Base-by-base conservation (phyloP, 257 asterid genomes). In the Solanum pinnatisectum region DNA sequence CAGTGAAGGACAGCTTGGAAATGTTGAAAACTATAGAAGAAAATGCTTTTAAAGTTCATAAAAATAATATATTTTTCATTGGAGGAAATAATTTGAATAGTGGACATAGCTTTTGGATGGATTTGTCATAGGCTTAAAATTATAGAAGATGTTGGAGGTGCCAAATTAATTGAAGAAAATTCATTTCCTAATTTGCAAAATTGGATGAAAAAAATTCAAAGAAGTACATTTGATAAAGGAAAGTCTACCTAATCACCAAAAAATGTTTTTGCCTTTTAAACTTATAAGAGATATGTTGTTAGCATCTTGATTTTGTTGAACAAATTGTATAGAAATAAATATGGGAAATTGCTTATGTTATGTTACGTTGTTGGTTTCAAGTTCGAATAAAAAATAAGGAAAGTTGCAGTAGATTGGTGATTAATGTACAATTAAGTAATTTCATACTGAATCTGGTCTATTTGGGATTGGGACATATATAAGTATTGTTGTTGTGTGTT, bases 31-130 rank as follows among this genome's bases (percentile, higher is more conserved):
- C 42, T 12, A 70, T 70, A 18, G 87, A 87, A 68, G 87, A 87
- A 32, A 9, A 32, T 37, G 87, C 32, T 32, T 71, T 85, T 63
- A 71, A 33, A 32, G 60, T 35, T 8, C 25, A 83, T 10, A 83
- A 87, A 20, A 52, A 74, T 10, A 49, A 73, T 74, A 52, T 67
- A 40, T 87, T 87, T 72, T 87, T 87, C 8, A 70, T 14, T 49
- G 89, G 87, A 36, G 77, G 16, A 18, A 71, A 49, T n/a, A 15
- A 13, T 87, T 87, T 87, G 89, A 72, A 78, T 87, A 49, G 46
- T 70, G 20, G 89, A 87, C 10, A 44, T 87, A 83, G 32, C 87
- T 20, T 83, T 87, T 70, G 89, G 89, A 30, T 83, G 89, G 87
- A 32, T 87, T 68, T 40, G 32, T 87, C 87, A 67, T 10, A 70